These are phyloP conservation scores for Emergomyces africanus DNA, from an alignment of 2,329 filamentous ascomycete genomes.

Conservation along the genomic window DNA sequence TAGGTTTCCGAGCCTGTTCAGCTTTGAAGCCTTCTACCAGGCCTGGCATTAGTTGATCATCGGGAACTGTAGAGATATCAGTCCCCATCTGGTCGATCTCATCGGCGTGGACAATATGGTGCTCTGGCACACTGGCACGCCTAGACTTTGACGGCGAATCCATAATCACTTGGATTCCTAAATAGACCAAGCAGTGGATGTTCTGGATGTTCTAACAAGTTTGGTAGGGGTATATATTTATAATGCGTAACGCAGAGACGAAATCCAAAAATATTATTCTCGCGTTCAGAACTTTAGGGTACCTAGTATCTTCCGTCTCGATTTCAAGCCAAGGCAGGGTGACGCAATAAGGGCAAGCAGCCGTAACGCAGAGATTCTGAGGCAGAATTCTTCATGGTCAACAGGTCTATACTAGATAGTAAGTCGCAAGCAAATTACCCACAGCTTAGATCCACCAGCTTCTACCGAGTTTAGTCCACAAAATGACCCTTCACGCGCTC, in stretches of 20 bases:
- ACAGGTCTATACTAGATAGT: neutral
- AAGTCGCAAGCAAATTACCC: neutral
- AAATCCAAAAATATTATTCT: neutral
- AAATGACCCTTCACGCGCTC: neutral
- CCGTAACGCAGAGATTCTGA: neutral
- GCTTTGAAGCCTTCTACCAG: constrained; percentile 25
- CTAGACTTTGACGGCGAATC: constrained; percentile 1
- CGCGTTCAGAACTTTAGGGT: neutral
- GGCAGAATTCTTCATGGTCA: neutral
- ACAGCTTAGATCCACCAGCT: neutral
- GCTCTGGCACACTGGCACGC: constrained; percentile 16
- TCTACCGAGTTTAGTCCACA: neutral
- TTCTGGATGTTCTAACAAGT: neutral
- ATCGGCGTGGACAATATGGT: constrained; percentile 36
- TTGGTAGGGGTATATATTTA: neutral
- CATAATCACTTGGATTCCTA: neutral
- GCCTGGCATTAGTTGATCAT: constrained; percentile 31
- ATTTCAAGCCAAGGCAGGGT: neutral
- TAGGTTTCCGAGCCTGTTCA: constrained; percentile 8
- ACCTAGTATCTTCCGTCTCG: too few species aligned
- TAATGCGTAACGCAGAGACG: neutral
- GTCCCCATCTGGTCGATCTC: constrained; percentile 37
- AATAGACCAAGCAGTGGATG: neutral
- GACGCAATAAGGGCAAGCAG: neutral
- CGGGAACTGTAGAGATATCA: constrained; percentile 33